Base-by-base conservation (phyloP, 257 asterid species). In the Haberlea rhodopensis region DNA sequence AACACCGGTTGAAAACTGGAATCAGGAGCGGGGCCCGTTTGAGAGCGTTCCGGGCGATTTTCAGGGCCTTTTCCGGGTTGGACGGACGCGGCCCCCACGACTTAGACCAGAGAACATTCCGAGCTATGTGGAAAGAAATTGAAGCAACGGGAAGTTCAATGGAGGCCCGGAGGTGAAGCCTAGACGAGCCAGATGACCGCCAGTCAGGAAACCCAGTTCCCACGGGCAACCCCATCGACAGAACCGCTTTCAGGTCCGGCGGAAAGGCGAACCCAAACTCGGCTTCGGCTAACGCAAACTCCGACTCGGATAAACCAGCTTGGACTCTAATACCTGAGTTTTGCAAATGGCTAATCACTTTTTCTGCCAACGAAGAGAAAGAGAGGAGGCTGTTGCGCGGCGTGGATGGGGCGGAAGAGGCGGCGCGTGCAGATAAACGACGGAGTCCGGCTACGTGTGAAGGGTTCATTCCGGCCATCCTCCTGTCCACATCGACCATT, bases 401-500 rank as follows among this genome's bases (percentile, higher is more conserved):
- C 25, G 96, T 79, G 9, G 95, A 81, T 0, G 96, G 96, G 1
- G 90, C 76, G 11, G 95, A 75, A 0, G 95, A 87, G 8, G 96
- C 83, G 2, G 98, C 98, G 54, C 98, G 82, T 16, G 96, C 98
- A 2, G 98, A 91, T 67, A 91, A 86, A 20, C 98, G 96, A 63
- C 98, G 95, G 61, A 91, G 90, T 7, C 96, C 98, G 37, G 98
- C 98, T 0, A 87, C 67, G 37, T 89, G 98, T 34, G 89, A 90
- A 67, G 92, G 92, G 63, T 91, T 91, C 23, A 89, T 78, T 34
- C 98, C 96, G 66, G 84, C 57, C 98, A 91, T 91, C 59, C 96
- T 83, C 81, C 96, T 88, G 81, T 91, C 98, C 4, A 91, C 98
- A 74, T 91, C 98, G n/a, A 91, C 98, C 98, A 91, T 90, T 71